Base-by-base conservation (phyloP, 1,139 yeast genomes). In the Pichia kudriavzevii region DNA sequence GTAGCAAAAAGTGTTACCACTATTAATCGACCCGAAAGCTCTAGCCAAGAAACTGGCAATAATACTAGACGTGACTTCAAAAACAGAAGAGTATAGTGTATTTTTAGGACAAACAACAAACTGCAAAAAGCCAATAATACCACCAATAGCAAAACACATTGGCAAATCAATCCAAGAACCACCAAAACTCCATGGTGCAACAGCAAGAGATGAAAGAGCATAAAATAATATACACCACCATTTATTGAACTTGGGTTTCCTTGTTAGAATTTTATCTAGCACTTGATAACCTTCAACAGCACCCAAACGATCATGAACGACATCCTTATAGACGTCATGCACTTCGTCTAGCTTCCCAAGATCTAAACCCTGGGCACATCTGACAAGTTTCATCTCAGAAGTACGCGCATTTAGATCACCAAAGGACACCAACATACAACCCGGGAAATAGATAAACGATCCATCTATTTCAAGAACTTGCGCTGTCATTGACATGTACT, bases 341-440 rank as follows among this genome's bases (percentile, higher is more conserved):
- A 88, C 79, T 44, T 80, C 83, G 31, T 85, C 79, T 32, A 88
- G 63, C 53, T 87, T 87, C 42, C 83, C 72, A 39, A 88, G 62
- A 53, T 88, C 83, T 34, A 88, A 63, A 7, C 96, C 96, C 55
- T 88, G 96, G 4, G 73, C 68, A 56, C 91, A 79, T 46, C 94
- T 69, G 4, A 91, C 88, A 42, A 88, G 65, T 50, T 85, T 93
- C 58, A 88, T 88, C 58, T 91, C 96, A 4, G 95, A 81, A 0
- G 96, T 88, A 61, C 94, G 82, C 1, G 96, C 85, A 5, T 94
- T 75, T 2, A 85, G 79, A 58, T 87, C 96, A 56, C 94, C 95
- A 59, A 87, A 88, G 0, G 95, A 81, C 12, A 83, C 76, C 45
- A 88, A 72, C 95, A 88, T 87, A 54, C 94, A 82, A 0, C 96